Percentiles rank a stretch among this genome's conserved stretches.
phyloP scores from a whole-genome alignment of 1,139 yeast genomes.

The Petasospora rhodanensis region DNA sequence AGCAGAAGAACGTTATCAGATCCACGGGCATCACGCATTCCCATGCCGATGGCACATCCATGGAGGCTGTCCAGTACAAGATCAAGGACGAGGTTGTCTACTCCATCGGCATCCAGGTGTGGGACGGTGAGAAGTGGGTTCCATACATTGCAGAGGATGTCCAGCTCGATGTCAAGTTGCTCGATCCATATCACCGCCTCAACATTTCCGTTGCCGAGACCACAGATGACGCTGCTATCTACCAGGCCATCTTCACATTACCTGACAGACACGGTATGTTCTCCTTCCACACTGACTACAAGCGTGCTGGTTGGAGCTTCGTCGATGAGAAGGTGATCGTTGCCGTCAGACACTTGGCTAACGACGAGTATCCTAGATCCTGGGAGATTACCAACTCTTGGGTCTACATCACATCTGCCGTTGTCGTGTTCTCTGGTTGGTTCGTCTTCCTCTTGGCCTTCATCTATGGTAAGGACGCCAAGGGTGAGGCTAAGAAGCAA shows the following conservation, averaged over 20 bases:
- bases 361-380: conserved; percentile 90
- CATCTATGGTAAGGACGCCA: conserved; percentile 26
- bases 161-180: conserved; percentile 83
- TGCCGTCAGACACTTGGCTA: conserved; percentile 90
- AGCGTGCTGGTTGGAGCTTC: conserved; percentile 71
- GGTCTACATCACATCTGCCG: conserved; percentile 77
- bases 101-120: conserved; percentile 46
- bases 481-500: conserved; percentile 24
- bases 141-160: conserved; percentile 59
- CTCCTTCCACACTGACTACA: conserved; percentile 77
- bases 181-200: conserved; percentile 91
- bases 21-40: conserved; percentile 43
- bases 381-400: conserved; percentile 93
- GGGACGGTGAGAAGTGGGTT: conserved; percentile 57
- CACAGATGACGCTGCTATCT: conserved; percentile 34
- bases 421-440: conserved; percentile 72
- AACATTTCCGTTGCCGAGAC: conserved; percentile 39
- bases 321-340: conserved; percentile 64
- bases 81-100: conserved; percentile 66
- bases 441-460: conserved; percentile 65
- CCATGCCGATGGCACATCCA: conserved; percentile 44
- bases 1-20: conserved; percentile 60
- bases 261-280: conserved; percentile 99
- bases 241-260: conserved; percentile 56
- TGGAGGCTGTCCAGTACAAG: conserved; percentile 53